These are phyloP conservation scores for Clavaria fumosa DNA, from an alignment of 768 basidiomycete species.

Conservation along the genomic window DNA sequence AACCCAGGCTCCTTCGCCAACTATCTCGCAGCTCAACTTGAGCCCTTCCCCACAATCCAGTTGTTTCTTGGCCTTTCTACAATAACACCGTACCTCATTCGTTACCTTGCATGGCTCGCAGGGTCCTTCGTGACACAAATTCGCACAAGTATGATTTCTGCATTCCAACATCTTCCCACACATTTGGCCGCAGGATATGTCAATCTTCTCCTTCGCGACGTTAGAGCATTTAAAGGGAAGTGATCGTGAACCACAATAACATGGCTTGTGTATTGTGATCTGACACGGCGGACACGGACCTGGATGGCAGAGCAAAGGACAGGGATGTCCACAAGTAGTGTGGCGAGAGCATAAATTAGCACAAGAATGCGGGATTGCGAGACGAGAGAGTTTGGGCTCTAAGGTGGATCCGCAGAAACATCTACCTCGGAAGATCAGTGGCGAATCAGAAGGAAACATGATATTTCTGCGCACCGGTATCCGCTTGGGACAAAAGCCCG, in stretches of 20 bases:
- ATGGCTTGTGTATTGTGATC: constrained; percentile 58
- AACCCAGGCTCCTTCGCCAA: constrained; percentile 36
- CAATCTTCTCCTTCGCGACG: constrained; percentile 44
- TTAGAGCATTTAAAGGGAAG: constrained; percentile 14
- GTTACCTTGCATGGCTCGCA: constrained; percentile 50
- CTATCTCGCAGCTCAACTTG: constrained; percentile 24
- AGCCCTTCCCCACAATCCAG: constrained; percentile 56
- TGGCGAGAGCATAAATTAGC: constrained; percentile 49
- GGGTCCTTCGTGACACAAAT: constrained; percentile 59
- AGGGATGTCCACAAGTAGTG: constrained; percentile 64
- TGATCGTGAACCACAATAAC: constrained; percentile 60
- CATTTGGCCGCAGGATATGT: constrained; percentile 27
- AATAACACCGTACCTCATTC: constrained; percentile 58
- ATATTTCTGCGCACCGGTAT: constrained; percentile 36
- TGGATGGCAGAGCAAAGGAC: constrained; percentile 78
- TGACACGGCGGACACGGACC: constrained; percentile 94
- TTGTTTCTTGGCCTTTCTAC: constrained; percentile 48
- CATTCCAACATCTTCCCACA: constrained; percentile 42
- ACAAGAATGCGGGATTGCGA: constrained; percentile 67
- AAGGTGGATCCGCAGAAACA: constrained; percentile 72
- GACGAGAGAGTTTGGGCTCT: constrained; percentile 57
- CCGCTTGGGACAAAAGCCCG: constrained; percentile 47
- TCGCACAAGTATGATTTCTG: constrained; percentile 54
- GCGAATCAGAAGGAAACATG: constrained; percentile 9
- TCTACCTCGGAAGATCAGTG: constrained; percentile 21